Base-by-base conservation (phyloP, 1,139 yeast genomes). In the Lodderomyces jiufengensis region DNA sequence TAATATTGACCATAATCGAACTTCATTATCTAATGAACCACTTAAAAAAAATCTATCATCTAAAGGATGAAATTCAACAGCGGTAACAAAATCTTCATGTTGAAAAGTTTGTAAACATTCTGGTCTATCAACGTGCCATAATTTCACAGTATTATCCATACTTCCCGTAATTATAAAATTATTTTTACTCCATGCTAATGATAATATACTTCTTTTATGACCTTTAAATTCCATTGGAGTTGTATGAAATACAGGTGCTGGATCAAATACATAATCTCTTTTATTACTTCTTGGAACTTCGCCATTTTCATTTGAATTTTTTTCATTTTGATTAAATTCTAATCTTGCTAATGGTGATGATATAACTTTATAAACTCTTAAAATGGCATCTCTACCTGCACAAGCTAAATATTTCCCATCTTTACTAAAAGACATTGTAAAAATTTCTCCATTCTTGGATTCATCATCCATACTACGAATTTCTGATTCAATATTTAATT, bases 31-130 rank as follows among this genome's bases (percentile, higher is more conserved):
- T 44, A 88, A 66, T 32, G 94, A 83, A 2, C 95, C 95, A 44
- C 90, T 81, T 3, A 84, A 58, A 55, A 90, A 87, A 53, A 88
- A 90, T 25, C 97, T 63, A 54, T 90, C 97, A 59, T 90, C 97
- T 2, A 66, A 66, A 1, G 95, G 95, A 51, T 87, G 95, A 55
- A 90, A 90, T 34, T 75, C 76, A 4, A 85, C 86, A 11, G 84
- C 70, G 0, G 96, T 84, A 4, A 87, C 95, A 57, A 86, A 84
- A 57, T 87, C 95, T 23, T 79, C 75, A 51, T 87, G 94, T 20
- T 61, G 57, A 52, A 85, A 88, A 1, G 80, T 70, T 37, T 83
- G 75, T 24, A 90, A 63, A 39, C 87, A 78, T 12, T 67, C 71
- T 2, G 61, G 61, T 33, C 90, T 66, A 31, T 84, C 86, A 9